Percentiles rank a stretch among this genome's conserved stretches.
phyloP scores from a whole-genome alignment of 768 basidiomycete genomes.

The Hericium coralloides region DNA sequence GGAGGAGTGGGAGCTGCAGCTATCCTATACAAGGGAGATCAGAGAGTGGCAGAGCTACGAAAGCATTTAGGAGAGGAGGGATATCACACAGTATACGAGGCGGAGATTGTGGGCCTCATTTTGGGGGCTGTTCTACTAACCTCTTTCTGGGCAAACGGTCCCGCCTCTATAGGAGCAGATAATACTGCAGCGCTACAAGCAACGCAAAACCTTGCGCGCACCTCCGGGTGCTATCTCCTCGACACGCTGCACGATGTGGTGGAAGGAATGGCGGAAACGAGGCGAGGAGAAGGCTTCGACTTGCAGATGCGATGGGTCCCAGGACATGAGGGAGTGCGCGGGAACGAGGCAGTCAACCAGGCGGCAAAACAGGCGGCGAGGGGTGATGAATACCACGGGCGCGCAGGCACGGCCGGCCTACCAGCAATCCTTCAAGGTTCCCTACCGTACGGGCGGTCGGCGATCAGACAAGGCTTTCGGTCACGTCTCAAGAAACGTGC shows the following conservation, averaged over 20 bases:
- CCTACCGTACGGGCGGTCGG: no score
- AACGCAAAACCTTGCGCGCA: background rate
- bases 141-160: no score
- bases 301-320: background rate
- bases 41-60: background rate
- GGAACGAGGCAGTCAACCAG: background rate
- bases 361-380: background rate
- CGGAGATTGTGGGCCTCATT: background rate
- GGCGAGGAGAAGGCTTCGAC: background rate
- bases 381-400: no score
- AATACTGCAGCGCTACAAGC: background rate
- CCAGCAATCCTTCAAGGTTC: no score
- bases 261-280: no score
- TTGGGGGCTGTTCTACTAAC: background rate
- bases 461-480: no score
- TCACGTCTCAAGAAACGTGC: no score
- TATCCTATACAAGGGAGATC: background rate
- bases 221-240: background rate
- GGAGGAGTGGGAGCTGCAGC: constrained; percentile 14
- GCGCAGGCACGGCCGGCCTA: no score
- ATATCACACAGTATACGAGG: background rate
- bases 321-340: background rate
- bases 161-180: background rate
- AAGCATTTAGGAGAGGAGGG: background rate
- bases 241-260: background rate